Conservation (phyloP, 1,284 basidiomycete species). For the Ustilago cynodontis region DNA sequence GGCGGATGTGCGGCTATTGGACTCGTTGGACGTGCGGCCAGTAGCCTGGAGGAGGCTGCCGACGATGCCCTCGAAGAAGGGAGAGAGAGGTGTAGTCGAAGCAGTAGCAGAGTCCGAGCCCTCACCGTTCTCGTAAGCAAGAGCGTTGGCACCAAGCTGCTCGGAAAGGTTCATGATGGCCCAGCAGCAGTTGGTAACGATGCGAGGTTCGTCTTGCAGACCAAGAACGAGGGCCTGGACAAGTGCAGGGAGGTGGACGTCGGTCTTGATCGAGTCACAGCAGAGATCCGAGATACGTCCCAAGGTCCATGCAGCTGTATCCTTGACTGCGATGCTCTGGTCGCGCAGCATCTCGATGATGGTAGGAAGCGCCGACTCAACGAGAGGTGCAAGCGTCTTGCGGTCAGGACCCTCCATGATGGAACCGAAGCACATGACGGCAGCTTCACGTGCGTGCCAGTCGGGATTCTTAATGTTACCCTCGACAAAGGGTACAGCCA, state of each 20-base stretch:
- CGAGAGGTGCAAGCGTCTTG: constrained; percentile 85
- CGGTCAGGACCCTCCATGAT: constrained; percentile 97
- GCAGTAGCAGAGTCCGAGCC: constrained; percentile 71
- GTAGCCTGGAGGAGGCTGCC: constrained; percentile 59
- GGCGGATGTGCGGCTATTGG: constrained; percentile 92
- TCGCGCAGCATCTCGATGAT: constrained; percentile 97
- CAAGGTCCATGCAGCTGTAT: constrained; percentile 97
- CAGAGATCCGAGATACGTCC: constrained; percentile 94
- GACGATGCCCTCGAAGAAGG: constrained; percentile 82
- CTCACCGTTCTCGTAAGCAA: constrained; percentile 72
- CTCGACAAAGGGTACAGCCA: constrained; percentile 98
- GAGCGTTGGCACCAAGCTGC: constrained; percentile 59
- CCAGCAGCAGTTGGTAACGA: constrained; percentile 95
- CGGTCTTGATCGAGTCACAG: constrained; percentile 86
- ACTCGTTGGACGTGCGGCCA: constrained; percentile 83
- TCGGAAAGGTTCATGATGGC: constrained; percentile 86
- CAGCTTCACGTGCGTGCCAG: constrained; percentile 96
- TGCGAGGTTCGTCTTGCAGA: constrained; percentile 84
- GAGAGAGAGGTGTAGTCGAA: constrained; percentile 78
- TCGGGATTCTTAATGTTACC: constrained; percentile 88
- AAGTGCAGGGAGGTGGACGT: constrained; percentile 86
- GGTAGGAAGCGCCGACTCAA: constrained; percentile 91
- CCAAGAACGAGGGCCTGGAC: constrained; percentile 86
- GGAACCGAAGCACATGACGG: constrained; percentile 97
- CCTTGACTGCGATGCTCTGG: constrained; percentile 86